Base-by-base conservation (phyloP, 2,329 filamentous ascomycete genomes). In the Exophiala aquamarina region DNA sequence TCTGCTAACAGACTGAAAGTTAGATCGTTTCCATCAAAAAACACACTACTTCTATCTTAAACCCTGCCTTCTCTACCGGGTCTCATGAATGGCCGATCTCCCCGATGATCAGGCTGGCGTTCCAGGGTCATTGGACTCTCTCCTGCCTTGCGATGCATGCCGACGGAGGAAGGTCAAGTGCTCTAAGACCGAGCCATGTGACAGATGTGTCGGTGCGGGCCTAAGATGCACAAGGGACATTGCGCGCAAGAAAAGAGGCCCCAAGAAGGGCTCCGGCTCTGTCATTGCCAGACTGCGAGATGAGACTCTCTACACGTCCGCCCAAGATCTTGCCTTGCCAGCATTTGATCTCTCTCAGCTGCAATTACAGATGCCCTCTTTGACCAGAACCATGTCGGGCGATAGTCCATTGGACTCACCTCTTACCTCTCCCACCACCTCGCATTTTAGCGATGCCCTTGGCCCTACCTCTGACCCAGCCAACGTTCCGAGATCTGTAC, bases 241-340 rank as follows among this genome's bases (percentile, higher is more conserved):
- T 47, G 49, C 46, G 17, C 50, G 57, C 29, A 58, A 58, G 48
- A 59, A 58, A 42, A 48, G 56, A 48, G 56, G 57, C 18, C 57
- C 57, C 14, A 59, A 59, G 49, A 59, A 58, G 38, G 57, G 57
- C 21, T 58, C 57, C 33, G 57, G 57, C n/a, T 58, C 56, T 6
- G 56, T 59, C 19, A 58, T 59, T 31, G 56, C 57, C 21, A 57
- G 54, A 45, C 46, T 59, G 39, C 47, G 57, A 28, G 57, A 58
- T 45, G 57, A 59, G 39, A 48, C 39, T 23, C 50, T 50, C 14
- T 43, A 54, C 10, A 37, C 36, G 5, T 36, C 50, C 17, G 28
- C 41, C 8, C 52, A 58, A 37, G 57, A 57, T 29, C 29, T 39
- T n/a, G 47, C 35, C 32, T 44, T 59, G 5, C 57, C 57, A n/a